Conservation (phyloP, 2,329 filamentous ascomycete genomes). For the Xylariales sp. region DNA sequence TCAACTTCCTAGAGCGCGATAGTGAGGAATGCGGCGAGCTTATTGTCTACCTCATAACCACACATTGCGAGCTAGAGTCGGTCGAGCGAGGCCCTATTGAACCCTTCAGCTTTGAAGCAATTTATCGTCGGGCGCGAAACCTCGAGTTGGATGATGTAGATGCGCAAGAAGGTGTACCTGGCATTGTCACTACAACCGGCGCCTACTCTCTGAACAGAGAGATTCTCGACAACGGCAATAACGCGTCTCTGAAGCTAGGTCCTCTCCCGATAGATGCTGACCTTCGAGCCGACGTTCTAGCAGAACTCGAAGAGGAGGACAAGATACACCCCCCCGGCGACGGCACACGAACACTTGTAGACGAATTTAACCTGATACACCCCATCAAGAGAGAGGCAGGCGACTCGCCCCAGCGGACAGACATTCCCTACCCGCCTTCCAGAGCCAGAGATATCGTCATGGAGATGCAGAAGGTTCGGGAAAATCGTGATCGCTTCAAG, state of each 20-base stretch:
- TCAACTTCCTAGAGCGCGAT: constrained; percentile 87
- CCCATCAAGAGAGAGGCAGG: constrained; percentile 86
- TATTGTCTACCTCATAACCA: constrained; percentile 67
- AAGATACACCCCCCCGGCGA: constrained; percentile 64
- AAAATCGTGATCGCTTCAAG: constrained; percentile 86
- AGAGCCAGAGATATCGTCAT: constrained; percentile 86
- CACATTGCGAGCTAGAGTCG: constrained; percentile 53
- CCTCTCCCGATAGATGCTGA: constrained; percentile 79
- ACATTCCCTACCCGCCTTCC: constrained; percentile 83
- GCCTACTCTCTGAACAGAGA: constrained; percentile 50
- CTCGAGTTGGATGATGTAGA: constrained; percentile 60
- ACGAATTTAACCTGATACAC: constrained; percentile 76
- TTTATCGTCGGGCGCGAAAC: constrained; percentile 54
- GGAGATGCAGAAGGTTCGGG: constrained; percentile 89
- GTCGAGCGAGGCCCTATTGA: constrained; percentile 59
- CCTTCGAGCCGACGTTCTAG: constrained; percentile 77
- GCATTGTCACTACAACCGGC: constrained; percentile 50
- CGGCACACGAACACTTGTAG: constrained; percentile 70
- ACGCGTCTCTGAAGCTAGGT: constrained; percentile 65
- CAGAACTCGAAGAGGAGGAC: constrained; percentile 83
- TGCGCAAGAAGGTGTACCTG: constrained; percentile 60
- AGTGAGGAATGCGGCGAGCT: constrained; percentile 74
- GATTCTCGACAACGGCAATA: constrained; percentile 50
- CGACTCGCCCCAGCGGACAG: constrained; percentile 72
- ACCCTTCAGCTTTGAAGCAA: constrained; percentile 57